Base-by-base conservation (phyloP, 306 rosid species). In the Prunus kanzakura region DNA sequence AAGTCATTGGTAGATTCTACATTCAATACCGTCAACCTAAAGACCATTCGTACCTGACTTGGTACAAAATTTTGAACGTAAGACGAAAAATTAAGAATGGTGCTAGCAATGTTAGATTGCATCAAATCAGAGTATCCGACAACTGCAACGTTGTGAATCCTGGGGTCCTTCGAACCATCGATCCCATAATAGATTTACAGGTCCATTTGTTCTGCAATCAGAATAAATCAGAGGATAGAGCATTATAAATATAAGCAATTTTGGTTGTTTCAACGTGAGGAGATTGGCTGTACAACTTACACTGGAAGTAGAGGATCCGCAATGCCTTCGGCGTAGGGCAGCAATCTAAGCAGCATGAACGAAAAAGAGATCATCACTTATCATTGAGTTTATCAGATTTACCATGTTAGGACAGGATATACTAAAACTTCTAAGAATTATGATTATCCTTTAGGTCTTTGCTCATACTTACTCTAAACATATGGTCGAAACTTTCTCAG, bases 151-250 rank as follows among this genome's bases (percentile, higher is more conserved):
- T 81, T 74, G 91, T 38, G 87, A 62, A 69, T 88, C 89, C 74
- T 87, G 91, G 57, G 96, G 86, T 55, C 93, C 93, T 77, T 92
- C 97, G 77, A 90, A 92, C 97, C 97, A 92, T 78, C 87, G 84
- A 84, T 90, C 87, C 97, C 93, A 92, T 67, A 67, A 55, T 29
- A 82, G 82, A 79, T 81, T 86, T 86, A 84, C 29, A 27, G 93
- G 91, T 35, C 93, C 97, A 78, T 60, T 85, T 73, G 82, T 82
- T 80, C 96, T 92, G 90, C 72, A 73, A 64, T 62, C 46, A 55
- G 35, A 83, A 73, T 56, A 69, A 58, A 41, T 29, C 23, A 62
- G 43, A 69, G 62, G 75, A 82, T 67, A 45, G 80, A 35, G 47
- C 76, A 47, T 82, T 57, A 57, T 2, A 15, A 72, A 41, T 18